Conservation (phyloP, 805 yeast species). For the Yamadazyma scolyti region DNA sequence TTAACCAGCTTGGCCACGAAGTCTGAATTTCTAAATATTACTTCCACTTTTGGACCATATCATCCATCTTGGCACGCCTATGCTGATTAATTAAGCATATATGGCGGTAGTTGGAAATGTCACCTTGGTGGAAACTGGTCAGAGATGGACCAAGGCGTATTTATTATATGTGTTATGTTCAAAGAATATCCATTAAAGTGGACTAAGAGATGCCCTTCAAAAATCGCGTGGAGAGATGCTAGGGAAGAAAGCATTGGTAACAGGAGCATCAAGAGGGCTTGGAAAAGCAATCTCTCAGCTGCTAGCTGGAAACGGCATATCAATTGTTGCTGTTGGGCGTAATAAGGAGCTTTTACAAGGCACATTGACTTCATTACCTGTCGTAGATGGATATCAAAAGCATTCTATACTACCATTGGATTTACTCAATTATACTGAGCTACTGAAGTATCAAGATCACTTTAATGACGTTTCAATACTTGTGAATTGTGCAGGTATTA, state of each 20-base stretch:
- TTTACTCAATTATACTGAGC: constrained; percentile 4
- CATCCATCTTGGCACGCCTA: background rate
- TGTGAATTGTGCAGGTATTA: constrained; percentile 64
- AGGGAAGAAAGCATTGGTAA: constrained; percentile 28
- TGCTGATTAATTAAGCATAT: too few relatives aligned
- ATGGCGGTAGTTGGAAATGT: too few relatives aligned
- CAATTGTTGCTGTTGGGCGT: constrained; percentile 30
- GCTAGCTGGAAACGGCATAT: constrained; percentile 28
- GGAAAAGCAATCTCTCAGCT: constrained; percentile 26
- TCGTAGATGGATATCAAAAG: background rate
- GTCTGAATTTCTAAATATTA: too few relatives aligned
- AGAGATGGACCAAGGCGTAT: too few relatives aligned
- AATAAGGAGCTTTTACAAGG: constrained; percentile 30
- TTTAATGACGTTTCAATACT: constrained; percentile 27
- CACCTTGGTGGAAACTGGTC: too few relatives aligned
- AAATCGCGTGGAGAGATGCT: constrained; percentile 3
- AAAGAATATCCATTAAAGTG: too few relatives aligned
- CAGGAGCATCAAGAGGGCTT: constrained; percentile 40
- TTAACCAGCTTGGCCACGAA: constrained; percentile 18
- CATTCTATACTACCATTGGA: constrained; percentile 12
- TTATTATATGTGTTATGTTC: too few relatives aligned
- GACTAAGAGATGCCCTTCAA: too few relatives aligned
- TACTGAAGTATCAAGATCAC: background rate
- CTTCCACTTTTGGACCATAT: background rate
- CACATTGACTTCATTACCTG: constrained; percentile 7